phyloP scores from a whole-genome alignment of 169 alveolate genomes.

The Plasmodium ovale region DNA sequence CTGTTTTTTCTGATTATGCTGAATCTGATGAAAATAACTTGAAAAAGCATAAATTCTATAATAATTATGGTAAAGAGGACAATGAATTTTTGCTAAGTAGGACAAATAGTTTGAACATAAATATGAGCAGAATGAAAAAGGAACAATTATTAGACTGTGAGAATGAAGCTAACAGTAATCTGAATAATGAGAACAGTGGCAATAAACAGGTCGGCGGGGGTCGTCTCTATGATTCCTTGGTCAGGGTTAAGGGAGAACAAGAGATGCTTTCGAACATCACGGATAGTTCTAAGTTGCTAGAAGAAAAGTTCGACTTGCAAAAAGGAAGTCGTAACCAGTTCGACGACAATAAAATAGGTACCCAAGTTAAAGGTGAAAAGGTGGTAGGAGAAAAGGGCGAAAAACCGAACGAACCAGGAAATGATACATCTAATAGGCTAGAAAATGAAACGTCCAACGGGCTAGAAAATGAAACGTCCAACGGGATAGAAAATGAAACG shows the following conservation, averaged over 20 bases:
- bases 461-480: constrained; percentile 1
- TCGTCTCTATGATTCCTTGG: not conserved
- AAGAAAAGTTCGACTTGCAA: not conserved
- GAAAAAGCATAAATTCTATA: not conserved
- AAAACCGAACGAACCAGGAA: not conserved
- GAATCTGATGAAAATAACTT: not conserved
- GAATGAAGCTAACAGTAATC: not conserved
- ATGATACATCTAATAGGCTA: not conserved
- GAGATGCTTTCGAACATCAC: constrained; percentile 8
- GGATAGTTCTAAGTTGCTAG: not conserved
- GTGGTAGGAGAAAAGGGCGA: constrained; percentile 3
- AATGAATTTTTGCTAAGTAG: constrained; percentile 43
- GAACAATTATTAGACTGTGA: not conserved
- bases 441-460: not conserved
- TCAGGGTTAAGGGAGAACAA: constrained; percentile 9
- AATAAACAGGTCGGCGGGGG: not conserved
- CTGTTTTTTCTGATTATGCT: constrained; percentile 39
- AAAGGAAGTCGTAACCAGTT: not conserved
- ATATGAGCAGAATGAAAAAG: not conserved
- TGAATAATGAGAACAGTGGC: not conserved
- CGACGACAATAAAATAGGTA: not conserved
- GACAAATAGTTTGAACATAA: constrained; percentile 45
- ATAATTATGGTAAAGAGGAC: constrained; percentile 6
- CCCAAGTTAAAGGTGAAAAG: not conserved
- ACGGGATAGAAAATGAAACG: not conserved